phyloP scores from a whole-genome alignment of 23 red algal species.

The Gracilaria gracilis region DNA sequence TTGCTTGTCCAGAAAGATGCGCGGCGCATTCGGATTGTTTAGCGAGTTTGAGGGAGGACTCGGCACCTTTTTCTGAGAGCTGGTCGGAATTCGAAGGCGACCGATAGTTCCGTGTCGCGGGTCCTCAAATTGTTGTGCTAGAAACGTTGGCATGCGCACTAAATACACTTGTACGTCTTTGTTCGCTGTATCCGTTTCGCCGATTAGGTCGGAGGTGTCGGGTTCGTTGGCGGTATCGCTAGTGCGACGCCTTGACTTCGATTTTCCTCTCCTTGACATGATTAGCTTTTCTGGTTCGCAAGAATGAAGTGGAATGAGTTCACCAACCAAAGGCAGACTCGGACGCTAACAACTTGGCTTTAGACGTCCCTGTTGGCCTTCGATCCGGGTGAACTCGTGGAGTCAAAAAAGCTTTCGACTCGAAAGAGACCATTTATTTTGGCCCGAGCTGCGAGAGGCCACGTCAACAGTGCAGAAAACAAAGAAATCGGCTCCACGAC shows the following conservation, averaged over 20 bases:
- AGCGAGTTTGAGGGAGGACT: neutral
- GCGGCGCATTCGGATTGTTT: conserved; percentile 13
- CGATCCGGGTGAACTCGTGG: too few species aligned
- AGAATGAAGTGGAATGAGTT: neutral
- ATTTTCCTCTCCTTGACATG: conserved; percentile 20
- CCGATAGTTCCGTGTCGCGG: conserved; percentile 49
- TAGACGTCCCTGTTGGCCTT: too few species aligned
- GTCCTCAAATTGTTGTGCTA: conserved; percentile 58
- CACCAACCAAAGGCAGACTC: neutral
- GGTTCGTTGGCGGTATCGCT: neutral
- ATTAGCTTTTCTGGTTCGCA: neutral
- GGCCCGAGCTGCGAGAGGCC: too few species aligned
- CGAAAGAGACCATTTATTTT: too few species aligned
- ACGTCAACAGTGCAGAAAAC: too few species aligned
- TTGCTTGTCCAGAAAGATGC: conserved; percentile 52
- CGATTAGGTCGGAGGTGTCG: conserved; percentile 50
- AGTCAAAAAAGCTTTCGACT: too few species aligned
- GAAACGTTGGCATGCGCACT: conserved; percentile 50
- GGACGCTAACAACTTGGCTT: too few species aligned
- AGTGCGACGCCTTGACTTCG: conserved; percentile 5
- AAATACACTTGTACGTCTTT: conserved; percentile 70
- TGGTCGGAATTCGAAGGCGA: conserved; percentile 42
- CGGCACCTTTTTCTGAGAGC: neutral
- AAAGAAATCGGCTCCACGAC: too few species aligned
- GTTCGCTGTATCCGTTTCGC: conserved; percentile 27